Percentiles rank a stretch among this genome's conserved stretches.
phyloP scores from a whole-genome alignment of 2,329 filamentous ascomycete species.

The Venturia nashicola region DNA sequence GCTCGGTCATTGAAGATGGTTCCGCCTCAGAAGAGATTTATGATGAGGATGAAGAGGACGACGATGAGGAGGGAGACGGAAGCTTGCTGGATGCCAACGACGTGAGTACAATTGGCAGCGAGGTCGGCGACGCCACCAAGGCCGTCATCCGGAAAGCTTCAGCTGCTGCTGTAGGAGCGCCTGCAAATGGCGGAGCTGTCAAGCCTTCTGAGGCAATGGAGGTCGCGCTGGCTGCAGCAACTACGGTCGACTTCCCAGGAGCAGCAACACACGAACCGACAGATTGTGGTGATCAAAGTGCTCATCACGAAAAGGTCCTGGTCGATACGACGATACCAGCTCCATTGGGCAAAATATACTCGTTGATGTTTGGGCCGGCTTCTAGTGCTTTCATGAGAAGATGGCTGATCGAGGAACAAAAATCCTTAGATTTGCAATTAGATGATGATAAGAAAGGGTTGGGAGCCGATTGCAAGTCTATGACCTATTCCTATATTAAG shows the following conservation, averaged over 20 bases:
- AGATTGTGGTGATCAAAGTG: conserved; percentile 65
- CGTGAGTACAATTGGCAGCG: conserved; percentile 42
- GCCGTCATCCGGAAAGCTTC: conserved; percentile 56
- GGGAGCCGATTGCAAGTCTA: conserved; percentile 58
- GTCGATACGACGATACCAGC: conserved; percentile 80
- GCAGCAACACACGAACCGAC: conserved; percentile 72
- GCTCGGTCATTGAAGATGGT: conserved; percentile 44
- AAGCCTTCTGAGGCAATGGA: conserved; percentile 14
- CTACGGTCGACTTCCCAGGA: conserved; percentile 62
- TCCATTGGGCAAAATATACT: conserved; percentile 84
- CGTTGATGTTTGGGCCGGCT: conserved; percentile 69
- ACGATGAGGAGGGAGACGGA: conserved; percentile 65
- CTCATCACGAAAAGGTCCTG: conserved; percentile 74
- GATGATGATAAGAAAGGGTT: conserved; percentile 71
- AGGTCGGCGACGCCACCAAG: conserved; percentile 24
- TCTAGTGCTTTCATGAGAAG: conserved; percentile 75
- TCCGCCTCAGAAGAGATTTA: conserved; percentile 52
- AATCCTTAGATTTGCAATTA: conserved; percentile 76
- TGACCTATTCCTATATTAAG: conserved; percentile 81
- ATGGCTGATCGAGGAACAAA: conserved; percentile 78
- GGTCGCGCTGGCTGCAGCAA: conserved; percentile 10
- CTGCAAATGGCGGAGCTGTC: conserved; percentile 27
- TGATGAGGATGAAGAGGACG: conserved; percentile 67
- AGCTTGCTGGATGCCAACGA: conserved; percentile 45
- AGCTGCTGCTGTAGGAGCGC: conserved; percentile 29